A percentile compares a stretch with the other conserved stretches of the same genome.
These are phyloP conservation scores for Porodaedalea pini DNA, from an alignment of 1,284 basidiomycete species.

Conservation along the genomic window DNA sequence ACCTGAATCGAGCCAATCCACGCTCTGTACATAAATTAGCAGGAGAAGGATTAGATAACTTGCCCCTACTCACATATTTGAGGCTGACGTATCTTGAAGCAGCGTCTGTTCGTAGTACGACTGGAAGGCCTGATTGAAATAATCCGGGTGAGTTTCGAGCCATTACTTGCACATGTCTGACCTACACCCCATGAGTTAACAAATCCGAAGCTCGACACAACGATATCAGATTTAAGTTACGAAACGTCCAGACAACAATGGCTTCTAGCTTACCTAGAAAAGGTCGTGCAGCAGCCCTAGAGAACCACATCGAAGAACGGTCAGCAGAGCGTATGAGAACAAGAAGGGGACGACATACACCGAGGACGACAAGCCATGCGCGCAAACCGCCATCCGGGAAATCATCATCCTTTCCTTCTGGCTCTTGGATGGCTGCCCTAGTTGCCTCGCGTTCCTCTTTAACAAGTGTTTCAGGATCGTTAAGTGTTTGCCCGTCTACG, in stretches of 20 bases:
- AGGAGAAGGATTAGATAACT: conserved; percentile 23
- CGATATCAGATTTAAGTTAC: not conserved
- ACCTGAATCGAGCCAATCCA: conserved; percentile 41
- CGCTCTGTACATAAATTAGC: conserved; percentile 23
- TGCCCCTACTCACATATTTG: conserved; percentile 29
- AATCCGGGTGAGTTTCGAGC: conserved; percentile 16
- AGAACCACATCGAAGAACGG: conserved; percentile 11
- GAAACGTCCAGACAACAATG: not conserved
- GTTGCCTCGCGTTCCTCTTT: conserved; percentile 20
- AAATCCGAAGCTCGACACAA: conserved; percentile 32
- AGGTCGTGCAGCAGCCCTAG: conserved; percentile 28
- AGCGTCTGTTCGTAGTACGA: conserved; percentile 46
- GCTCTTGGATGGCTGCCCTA: conserved; percentile 17
- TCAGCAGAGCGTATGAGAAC: not conserved
- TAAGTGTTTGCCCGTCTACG: conserved; percentile 16
- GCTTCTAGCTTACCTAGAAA: conserved; percentile 29
- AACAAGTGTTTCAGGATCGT: conserved; percentile 15
- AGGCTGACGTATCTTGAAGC: conserved; percentile 36
- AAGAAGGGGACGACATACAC: conserved; percentile 27
- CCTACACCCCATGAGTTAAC: conserved; percentile 44
- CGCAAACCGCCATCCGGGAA: conserved; percentile 39
- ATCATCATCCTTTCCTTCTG: conserved; percentile 12
- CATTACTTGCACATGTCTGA: conserved; percentile 2
- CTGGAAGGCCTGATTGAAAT: conserved; percentile 45
- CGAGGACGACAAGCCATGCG: conserved; percentile 39